Evolutionary conservation across 2,329 filamentous ascomycete species (phyloP), one percentile per base, ranked within the genome.

Genomic region (Helminthosporium solani): DNA sequence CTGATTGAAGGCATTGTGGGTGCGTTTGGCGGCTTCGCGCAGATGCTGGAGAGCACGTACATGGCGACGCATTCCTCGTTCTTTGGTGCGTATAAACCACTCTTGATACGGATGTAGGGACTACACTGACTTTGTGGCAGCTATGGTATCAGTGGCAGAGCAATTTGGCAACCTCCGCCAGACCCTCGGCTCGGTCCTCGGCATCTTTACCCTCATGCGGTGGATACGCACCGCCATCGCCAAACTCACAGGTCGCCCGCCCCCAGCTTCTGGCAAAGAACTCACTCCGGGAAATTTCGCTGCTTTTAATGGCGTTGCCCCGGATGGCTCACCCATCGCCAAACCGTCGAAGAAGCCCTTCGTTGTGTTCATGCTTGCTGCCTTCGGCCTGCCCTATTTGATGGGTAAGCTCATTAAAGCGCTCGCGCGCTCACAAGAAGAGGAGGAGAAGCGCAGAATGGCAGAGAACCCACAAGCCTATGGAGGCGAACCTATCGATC

Each of bases 31-130:
- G 94, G 95, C 0, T 97, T 99, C 67, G 90, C 95, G 11, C 94
- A 99, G 76, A 99, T 99, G 94, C 80, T 99, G 21, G 94, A 99
- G 74, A 97, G 94, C 76, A 97, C 94, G 9, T 99, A 96, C 64
- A 99, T 99, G 95, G 94, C 95, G 23, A 99, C 94, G 0, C 94
- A 99, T 72, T 96, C 91, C 5, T 96, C 90, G 43, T 99, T 99
- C 73, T 99, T 97, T 64, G 91, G 90, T 96, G 81, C 63, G 86
- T 73, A 12, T 20, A n/a, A n/a, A 12, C 19, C 19, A 9, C 5
- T 34, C 40, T 33, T 16, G 7, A 1, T 14, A 9, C 6, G 3
- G 27, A 31, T n/a, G n/a, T n/a, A n/a, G n/a, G n/a, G n/a, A 5
- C 27, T 30, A 33, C 25, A 56, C 65, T 52, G 66, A 45, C n/a